Evolutionary conservation across 495 filamentous ascomycete genomes (phyloP).

Genomic region (Penicillium steckii): DNA sequence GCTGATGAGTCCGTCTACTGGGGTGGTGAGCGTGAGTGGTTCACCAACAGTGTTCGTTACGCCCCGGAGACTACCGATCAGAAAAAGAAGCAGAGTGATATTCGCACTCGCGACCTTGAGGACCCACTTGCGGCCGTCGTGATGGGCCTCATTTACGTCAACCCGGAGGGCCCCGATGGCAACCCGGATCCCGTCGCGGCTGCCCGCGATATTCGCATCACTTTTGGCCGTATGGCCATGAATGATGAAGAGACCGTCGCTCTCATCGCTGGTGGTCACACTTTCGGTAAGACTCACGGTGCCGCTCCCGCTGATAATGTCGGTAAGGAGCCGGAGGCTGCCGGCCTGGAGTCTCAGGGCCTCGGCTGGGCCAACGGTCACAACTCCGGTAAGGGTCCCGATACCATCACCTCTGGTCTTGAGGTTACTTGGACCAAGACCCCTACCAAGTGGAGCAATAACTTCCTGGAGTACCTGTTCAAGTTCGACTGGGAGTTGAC

Average conservation of each 20-base stretch:
- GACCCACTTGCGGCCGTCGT: conserved; percentile 61
- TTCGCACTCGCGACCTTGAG: conserved; percentile 61
- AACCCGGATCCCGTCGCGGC: conserved; percentile 65
- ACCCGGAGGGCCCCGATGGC: conserved; percentile 72
- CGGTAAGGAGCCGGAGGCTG: conserved; percentile 62
- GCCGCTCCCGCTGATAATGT: conserved; percentile 58
- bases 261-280: conserved; percentile 71
- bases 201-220: conserved; percentile 65
- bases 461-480: conserved; percentile 70
- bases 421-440: conserved; percentile 74
- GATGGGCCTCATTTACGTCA: conserved; percentile 78
- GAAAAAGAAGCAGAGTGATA: conserved; percentile 49
- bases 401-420: conserved; percentile 70
- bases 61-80: conserved; percentile 47
- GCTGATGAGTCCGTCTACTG: conserved; percentile 73
- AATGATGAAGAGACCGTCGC: conserved; percentile 75
- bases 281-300: conserved; percentile 75
- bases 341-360: conserved; percentile 60
- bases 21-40: conserved; percentile 69
- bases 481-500: conserved; percentile 73
- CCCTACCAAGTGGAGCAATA: conserved; percentile 66
- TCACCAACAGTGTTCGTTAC: conserved; percentile 65
- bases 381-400: conserved; percentile 57
- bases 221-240: conserved; percentile 76
- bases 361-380: conserved; percentile 64